These are phyloP conservation scores for Citrus trifoliata DNA, from an alignment of 345 rosid species.

Conservation along the genomic window DNA sequence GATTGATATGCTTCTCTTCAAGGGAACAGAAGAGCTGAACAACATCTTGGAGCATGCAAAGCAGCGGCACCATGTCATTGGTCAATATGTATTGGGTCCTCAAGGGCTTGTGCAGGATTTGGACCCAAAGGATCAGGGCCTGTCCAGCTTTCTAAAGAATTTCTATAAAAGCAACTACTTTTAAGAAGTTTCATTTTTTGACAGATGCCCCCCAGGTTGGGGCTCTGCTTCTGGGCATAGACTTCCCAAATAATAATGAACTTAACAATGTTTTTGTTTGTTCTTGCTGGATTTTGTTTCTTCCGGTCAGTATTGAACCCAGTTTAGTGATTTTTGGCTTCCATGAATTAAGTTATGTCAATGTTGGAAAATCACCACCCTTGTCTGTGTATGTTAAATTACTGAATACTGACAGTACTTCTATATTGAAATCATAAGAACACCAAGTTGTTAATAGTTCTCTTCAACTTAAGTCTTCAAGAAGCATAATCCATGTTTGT, in stretches of 20 bases:
- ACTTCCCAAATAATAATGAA: slow-evolving; percentile 28
- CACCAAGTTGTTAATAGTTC: neutral
- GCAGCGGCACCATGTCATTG: slow-evolving; percentile 96
- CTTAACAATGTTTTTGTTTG: slow-evolving; percentile 7
- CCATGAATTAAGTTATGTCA: neutral
- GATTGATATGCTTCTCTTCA: slow-evolving; percentile 88
- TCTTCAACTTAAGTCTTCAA: neutral
- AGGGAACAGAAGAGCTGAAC: slow-evolving; percentile 88
- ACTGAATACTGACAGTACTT: too few species aligned
- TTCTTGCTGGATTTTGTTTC: neutral
- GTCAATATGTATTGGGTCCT: slow-evolving; percentile 74
- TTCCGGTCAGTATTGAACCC: slow-evolving; percentile 5
- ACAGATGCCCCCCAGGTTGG: neutral
- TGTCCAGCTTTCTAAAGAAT: slow-evolving; percentile 77
- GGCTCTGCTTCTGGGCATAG: slow-evolving; percentile 2
- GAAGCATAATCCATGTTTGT: neutral
- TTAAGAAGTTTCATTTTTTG: slow-evolving; percentile 27
- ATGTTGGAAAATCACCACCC: neutral
- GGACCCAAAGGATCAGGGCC: slow-evolving; percentile 62
- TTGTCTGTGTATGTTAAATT: neutral
- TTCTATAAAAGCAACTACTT: slow-evolving; percentile 88
- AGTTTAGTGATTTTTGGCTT: neutral
- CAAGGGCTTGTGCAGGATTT: slow-evolving; percentile 71
- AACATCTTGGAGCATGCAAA: slow-evolving; percentile 87
- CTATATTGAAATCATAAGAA: too few species aligned